Evolutionary conservation across 2,329 filamentous ascomycete genomes (phyloP).

Genomic region (Fusarium heterosporum): DNA sequence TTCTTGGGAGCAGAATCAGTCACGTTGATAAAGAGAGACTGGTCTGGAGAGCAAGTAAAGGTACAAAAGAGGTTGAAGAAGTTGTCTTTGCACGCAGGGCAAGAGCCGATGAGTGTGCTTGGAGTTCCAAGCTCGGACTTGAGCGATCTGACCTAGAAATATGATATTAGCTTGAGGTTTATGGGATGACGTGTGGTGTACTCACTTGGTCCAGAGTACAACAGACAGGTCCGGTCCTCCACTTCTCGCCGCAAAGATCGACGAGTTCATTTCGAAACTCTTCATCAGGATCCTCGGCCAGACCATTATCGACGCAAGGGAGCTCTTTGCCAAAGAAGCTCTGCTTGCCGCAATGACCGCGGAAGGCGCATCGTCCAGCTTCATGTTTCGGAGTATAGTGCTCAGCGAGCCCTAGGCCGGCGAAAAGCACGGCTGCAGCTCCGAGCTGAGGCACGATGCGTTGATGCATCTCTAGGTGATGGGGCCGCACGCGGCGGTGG

Average conservation of each 20-base stretch:
- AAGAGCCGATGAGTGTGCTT: slow-evolving; percentile 89
- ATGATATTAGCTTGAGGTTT: slow-evolving; percentile 19
- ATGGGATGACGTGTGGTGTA: slow-evolving; percentile 29
- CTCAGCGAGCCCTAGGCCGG: slow-evolving; percentile 45
- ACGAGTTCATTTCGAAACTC: slow-evolving; percentile 82
- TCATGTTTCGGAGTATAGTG: slow-evolving; percentile 76
- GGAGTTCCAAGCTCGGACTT: slow-evolving; percentile 88
- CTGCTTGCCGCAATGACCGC: slow-evolving; percentile 91
- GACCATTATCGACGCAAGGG: slow-evolving; percentile 91
- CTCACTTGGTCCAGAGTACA: slow-evolving; percentile 82
- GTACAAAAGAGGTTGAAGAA: slow-evolving; percentile 99
- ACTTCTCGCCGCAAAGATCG: slow-evolving; percentile 86
- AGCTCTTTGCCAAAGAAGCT: slow-evolving; percentile 89
- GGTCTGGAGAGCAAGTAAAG: slow-evolving; percentile 97
- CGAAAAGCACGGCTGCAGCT: slow-evolving; percentile 48
- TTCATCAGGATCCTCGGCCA: slow-evolving; percentile 79
- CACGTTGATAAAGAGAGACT: slow-evolving; percentile 94
- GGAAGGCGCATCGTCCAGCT: slow-evolving; percentile 87
- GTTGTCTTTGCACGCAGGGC: slow-evolving; percentile 96
- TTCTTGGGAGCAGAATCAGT: slow-evolving; percentile 76
- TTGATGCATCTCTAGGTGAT: slow-evolving; percentile 50
- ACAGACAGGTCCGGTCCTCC: slow-evolving; percentile 86
- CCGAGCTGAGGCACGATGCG: slow-evolving; percentile 49
- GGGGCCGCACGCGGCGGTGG: slow-evolving; percentile 38
- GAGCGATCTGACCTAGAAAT: slow-evolving; percentile 76